Conservation (phyloP, 2,329 filamentous ascomycete species). For the Monilinia vaccinii-corymbosi region DNA sequence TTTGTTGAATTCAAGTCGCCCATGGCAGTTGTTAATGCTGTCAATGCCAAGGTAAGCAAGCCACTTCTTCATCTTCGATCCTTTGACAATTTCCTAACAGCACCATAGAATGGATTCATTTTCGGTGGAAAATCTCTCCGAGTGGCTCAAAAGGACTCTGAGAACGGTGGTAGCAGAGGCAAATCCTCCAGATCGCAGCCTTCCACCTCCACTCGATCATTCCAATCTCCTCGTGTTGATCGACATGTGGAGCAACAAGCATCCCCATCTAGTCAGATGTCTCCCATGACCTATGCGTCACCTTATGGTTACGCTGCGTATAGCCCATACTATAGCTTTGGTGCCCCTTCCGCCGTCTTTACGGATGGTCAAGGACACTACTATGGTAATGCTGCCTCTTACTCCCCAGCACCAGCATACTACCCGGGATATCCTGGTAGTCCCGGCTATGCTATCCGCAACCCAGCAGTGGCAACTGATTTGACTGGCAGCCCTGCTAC, state of each 20-base stretch:
- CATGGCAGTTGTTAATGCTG: slow-evolving; percentile 18
- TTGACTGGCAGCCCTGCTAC: slow-evolving; percentile 13
- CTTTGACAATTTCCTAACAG: background rate
- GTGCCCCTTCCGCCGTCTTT: slow-evolving; percentile 8
- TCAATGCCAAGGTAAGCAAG: slow-evolving; percentile 20
- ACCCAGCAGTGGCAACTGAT: slow-evolving; percentile 1
- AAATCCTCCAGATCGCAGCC: slow-evolving; percentile 7
- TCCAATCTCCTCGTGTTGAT: slow-evolving; percentile 15
- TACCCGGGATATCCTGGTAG: slow-evolving; percentile 16
- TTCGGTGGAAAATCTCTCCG: slow-evolving; percentile 23
- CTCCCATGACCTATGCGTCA: slow-evolving; percentile 14
- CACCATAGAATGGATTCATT: slow-evolving; percentile 19
- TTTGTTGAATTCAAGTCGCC: slow-evolving; percentile 29
- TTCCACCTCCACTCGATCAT: slow-evolving; percentile 7
- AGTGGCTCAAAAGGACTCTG: slow-evolving; percentile 27
- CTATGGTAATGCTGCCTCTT: slow-evolving; percentile 10
- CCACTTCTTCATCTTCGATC: too few relatives aligned
- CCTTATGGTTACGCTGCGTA: slow-evolving; percentile 12
- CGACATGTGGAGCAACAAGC: slow-evolving; percentile 9
- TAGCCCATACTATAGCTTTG: slow-evolving; percentile 12
- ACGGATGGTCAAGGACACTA: slow-evolving; percentile 19
- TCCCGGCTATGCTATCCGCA: slow-evolving; percentile 11
- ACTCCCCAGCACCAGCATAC: slow-evolving; percentile 13
- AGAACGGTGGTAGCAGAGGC: slow-evolving; percentile 12
- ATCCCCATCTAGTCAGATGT: slow-evolving; percentile 14